Base-by-base conservation (phyloP, 2,329 filamentous ascomycete genomes). In the Talaromyces atroroseus region DNA sequence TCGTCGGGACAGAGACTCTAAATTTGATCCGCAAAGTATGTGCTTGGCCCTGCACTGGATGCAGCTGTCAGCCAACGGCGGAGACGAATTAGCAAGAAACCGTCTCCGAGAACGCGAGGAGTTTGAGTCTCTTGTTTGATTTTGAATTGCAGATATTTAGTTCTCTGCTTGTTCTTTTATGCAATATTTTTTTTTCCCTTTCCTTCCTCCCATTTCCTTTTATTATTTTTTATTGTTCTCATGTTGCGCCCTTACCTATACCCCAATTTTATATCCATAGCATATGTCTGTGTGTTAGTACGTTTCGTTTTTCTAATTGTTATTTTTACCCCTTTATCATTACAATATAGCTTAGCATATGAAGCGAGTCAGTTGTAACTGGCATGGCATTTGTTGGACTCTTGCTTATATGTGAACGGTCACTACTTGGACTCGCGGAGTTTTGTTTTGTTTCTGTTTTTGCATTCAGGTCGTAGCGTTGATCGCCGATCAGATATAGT, bases 11-110 rank as follows among this genome's bases (percentile, higher is more conserved):
- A 77, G 81, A 53, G 83, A 87, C 64, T 78, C 80, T 16, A 80
- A 90, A 62, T 91, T 86, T 58, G 90, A 96, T 69, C 89, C 90
- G 1, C 87, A 87, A 54, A 85, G 91, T 44, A 94, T 97, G 89
- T 96, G 92, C 66, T 84, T 96, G 57, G 92, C 92, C 10, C 86
- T 95, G 73, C 92, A 97, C 77, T 97, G 92, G 92, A 96, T 97
- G 91, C 90, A 92, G 75, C 80, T 89, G 62, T 91, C 89, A 38
- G 88, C 90, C 64, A 82, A 82, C 54, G 91, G 91, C n/a, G 91
- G 91, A 1, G 92, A 97, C 69, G 83, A 88, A 66, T 77, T 95
- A 63, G 92, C 92, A 20, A 86, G 84, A 68, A 88, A 87, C 69
- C 92, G 92, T 73, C 76, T 96, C 71, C 82, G 86, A 61, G 89